Percentiles rank a stretch among this genome's conserved stretches.
phyloP scores from a whole-genome alignment of 2,329 filamentous ascomycete species.

The Teratosphaeria viscida region DNA sequence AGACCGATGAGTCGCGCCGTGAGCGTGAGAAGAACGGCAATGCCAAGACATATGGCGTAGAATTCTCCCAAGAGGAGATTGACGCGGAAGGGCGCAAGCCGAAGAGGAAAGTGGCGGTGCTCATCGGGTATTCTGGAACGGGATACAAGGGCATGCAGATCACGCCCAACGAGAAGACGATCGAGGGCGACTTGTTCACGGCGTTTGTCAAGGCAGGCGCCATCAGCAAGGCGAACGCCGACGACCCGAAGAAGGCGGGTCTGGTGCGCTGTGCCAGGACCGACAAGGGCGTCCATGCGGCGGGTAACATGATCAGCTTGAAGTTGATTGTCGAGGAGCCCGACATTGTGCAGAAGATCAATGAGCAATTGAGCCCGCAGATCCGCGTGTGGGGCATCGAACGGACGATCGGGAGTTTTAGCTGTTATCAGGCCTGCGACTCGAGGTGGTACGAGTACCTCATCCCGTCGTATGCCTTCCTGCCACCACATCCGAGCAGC shows the following conservation, averaged over 20 bases:
- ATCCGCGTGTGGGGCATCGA: constrained; percentile 94
- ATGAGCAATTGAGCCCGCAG: constrained; percentile 70
- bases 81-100: constrained; percentile 75
- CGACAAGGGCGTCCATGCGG: constrained; percentile 94
- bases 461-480: constrained; percentile 82
- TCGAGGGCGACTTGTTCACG: constrained; percentile 88
- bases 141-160: constrained; percentile 98
- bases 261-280: constrained; percentile 89
- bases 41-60: constrained; percentile 29
- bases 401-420: constrained; percentile 81
- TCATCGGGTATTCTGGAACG: constrained; percentile 91
- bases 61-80: constrained; percentile 69
- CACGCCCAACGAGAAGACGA: constrained; percentile 58
- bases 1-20: constrained; percentile 35
- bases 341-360: constrained; percentile 84
- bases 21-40: constrained; percentile 33
- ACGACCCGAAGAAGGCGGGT: constrained; percentile 93
- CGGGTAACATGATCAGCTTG: constrained; percentile 86
- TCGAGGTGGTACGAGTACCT: constrained; percentile 96
- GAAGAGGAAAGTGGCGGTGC: constrained; percentile 91
- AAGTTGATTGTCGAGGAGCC: constrained; percentile 93
- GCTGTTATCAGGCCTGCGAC: constrained; percentile 88
- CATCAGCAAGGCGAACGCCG: constrained; percentile 92
- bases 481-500: constrained; percentile 84
- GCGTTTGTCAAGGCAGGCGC: constrained; percentile 86